Base-by-base conservation (phyloP, 1,284 basidiomycete genomes). In the Irpex sp. region DNA sequence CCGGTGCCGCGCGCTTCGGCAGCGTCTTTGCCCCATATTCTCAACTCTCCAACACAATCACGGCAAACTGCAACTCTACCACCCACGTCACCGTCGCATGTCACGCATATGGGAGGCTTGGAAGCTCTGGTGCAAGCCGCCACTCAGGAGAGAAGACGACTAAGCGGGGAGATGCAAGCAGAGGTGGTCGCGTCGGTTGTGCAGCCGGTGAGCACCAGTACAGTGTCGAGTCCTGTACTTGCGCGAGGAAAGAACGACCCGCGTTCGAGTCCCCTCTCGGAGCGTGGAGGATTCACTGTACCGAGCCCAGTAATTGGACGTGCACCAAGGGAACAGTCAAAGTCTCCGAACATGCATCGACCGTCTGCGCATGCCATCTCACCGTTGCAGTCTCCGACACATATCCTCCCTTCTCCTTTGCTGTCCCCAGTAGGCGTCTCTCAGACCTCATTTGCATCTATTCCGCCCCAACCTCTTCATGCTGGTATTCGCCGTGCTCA, bases 121-220 rank as follows among this genome's bases (percentile, higher is more conserved):
- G 83, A 86, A 58, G 82, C 82, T 0, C 77, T 86, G 60, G 83
- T 85, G 11, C 82, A 85, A 70, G 84, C 79, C 37, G 84, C 84
- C 0, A 81, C 81, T 0, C 80, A 82, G 66, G 84, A 85, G 65
- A 77, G 80, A 57, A 76, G 81, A 59, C 73, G 82, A 58, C 74
- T 84, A 47, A 75, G 74, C 60, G 73, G 74, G 59, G 72, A 75
- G 61, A 63, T 71, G 11, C 19, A 31, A 2, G 9, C 11, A 7
- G 54, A 56, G 21, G 3, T 6, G n/a, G 54, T 17, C 54, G 54
- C 26, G 9, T 9, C 31, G 11, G 26, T 11, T 11, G 54, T 9
- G 26, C 54, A 17, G 9, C 11, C 54, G 19, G 70, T 48, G 37
- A 48, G n/a, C 49, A n/a, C 5, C 11, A n/a, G 49, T 55, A 37